Conservation (phyloP, 768 basidiomycete genomes). For the Strobilomyces confusus region DNA sequence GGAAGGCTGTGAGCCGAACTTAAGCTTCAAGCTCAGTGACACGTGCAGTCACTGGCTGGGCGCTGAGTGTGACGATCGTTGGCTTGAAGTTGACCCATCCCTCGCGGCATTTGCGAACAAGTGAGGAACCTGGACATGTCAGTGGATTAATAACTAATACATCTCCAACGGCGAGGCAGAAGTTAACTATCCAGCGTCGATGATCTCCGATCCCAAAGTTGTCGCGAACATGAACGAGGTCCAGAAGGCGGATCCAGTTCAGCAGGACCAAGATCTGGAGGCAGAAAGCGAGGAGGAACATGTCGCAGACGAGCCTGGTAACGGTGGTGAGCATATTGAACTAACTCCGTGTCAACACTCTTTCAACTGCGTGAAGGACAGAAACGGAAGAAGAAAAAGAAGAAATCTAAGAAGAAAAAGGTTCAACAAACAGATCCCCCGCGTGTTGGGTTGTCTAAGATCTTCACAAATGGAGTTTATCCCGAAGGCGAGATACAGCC, state of each 20-base stretch:
- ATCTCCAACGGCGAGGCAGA: too few relatives aligned
- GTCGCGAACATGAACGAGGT: constrained; percentile 14
- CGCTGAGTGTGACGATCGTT: too few relatives aligned
- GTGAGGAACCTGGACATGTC: neutral
- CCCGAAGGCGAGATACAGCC: constrained; percentile 90
- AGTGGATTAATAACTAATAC: too few relatives aligned
- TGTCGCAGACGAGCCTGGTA: constrained; percentile 20
- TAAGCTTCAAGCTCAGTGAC: too few relatives aligned
- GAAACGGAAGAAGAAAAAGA: constrained; percentile 93
- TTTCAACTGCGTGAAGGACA: constrained; percentile 37
- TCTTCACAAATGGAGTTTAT: constrained; percentile 83
- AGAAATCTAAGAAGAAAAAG: constrained; percentile 86
- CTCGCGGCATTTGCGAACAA: too few relatives aligned
- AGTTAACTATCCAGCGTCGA: too few relatives aligned
- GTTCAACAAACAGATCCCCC: constrained; percentile 87
- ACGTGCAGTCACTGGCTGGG: too few relatives aligned
- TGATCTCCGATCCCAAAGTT: constrained; percentile 19
- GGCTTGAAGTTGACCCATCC: too few relatives aligned
- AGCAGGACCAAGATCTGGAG: constrained; percentile 21
- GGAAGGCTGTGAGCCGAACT: too few relatives aligned
- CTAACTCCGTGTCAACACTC: neutral
- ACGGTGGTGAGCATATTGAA: constrained; percentile 25
- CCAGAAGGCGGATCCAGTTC: constrained; percentile 3
- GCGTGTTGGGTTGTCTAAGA: constrained; percentile 79
- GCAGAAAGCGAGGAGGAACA: constrained; percentile 35